Base-by-base conservation (phyloP, 2,329 filamentous ascomycete genomes). In the Alternaria gaisen region DNA sequence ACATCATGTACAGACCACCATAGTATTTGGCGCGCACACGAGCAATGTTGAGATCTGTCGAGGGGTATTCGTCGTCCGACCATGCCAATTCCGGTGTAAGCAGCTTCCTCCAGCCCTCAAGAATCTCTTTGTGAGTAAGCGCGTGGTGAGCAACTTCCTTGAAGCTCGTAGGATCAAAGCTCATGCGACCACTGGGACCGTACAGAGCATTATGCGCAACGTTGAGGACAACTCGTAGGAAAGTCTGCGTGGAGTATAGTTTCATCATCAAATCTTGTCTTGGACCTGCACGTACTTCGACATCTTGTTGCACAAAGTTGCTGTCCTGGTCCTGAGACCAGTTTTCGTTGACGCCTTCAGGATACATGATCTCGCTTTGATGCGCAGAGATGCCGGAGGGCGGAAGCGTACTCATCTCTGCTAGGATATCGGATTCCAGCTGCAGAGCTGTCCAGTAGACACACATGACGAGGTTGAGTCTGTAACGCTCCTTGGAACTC, bases 381-480 rank as follows among this genome's bases (percentile, higher is more conserved):
- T 85, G 81, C 32, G 82, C 80, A 10, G 85, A 85, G 30, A 90
- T 87, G 2, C 86, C 85, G 72, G 87, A 90, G 1, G 84, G 82
- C 5, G 87, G 87, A 14, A 90, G 80, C 60, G 72, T 76, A 48
- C 87, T 86, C 60, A 98, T 84, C 79, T 99, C 95, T 3, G 95
- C 95, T 47, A 97, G 85, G 46, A 98, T 92, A 77, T 98, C 94
- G 78, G 90, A 97, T 79, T 98, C 94, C 11, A 98, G 84, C 73
- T 98, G 94, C 64, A 97, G 82, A 75, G 92, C 97, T 8, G 94
- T 95, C 94, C 94, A 98, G 72, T 94, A 97, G 0, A 92, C 90
- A 69, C 96, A 74, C 57, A 83, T 78, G 24, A 83, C 79, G 42
- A 83, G 67, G 47, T 82, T 82, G 32, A 76, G 60, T 43, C 73